Evolutionary conservation across 1,284 basidiomycete species (phyloP), one percentile per base, ranked within the genome.

Genomic region (Pseudozyma sp.): DNA sequence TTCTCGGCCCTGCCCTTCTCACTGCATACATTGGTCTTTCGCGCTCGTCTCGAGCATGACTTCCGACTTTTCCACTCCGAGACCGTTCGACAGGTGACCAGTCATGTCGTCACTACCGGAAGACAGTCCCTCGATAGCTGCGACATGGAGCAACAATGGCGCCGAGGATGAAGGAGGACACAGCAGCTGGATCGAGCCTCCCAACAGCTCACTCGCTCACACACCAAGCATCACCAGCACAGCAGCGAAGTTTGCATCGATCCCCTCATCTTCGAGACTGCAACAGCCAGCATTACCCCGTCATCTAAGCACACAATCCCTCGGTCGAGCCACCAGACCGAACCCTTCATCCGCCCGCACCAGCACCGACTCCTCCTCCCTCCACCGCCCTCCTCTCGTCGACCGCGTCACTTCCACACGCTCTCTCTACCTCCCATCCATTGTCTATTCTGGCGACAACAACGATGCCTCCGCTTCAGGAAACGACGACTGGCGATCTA

Each of bases 401-500:
- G 70, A 76, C 38, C 65, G 66, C 1, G 39, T 69, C 45, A 56
- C 65, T 0, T 67, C 65, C 8, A 39, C 65, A 1, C 61, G 74
- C 44, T 72, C 69, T 4, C 61, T 76, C 50, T 68, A 53, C 25
- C 49, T 67, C 13, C 74, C 66, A 21, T 55, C 65, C 4, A 40
- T 66, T 35, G 56, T 57, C 50, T 66, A 76, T 36, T 51, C 60
- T n/a, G 42, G 42, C 13, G 45, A 40, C 16, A 13, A 58, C 11
- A 53, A 57, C 16, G 47, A 31, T 31, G 25, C 25, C 25, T 31
- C 35, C 31, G 25, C 43, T 3, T 14, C 31, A 40, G 48, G 45
- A 0, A 12, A 31, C 7, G 51, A 64, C 42, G 56, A 69, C 35
- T 80, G 77, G 78, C 55, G 79, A n/a, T 47, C 71, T 7, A 69